A percentile compares a stretch with the other conserved stretches of the same genome.
phyloP scores from a whole-genome alignment of 2,329 filamentous ascomycete genomes.

The Pezicula neosporulosa region DNA sequence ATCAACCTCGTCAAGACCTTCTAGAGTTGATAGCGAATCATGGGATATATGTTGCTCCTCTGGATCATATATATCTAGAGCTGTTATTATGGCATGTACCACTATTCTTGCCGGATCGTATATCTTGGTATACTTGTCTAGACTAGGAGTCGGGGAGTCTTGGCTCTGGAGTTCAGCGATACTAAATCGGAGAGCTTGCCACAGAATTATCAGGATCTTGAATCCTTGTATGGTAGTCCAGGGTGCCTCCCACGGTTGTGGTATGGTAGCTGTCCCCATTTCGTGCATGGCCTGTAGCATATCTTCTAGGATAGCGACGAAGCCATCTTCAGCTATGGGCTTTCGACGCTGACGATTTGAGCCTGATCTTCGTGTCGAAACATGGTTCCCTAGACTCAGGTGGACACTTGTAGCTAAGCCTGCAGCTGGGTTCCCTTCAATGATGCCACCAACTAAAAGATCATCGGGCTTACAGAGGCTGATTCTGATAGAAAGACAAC shows the following conservation, averaged over 20 bases:
- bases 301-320: conserved; percentile 27
- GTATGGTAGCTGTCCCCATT: conserved; percentile 5
- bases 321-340: conserved; percentile 18
- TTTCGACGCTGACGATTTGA: conserved; percentile 10
- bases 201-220: conserved; percentile 27
- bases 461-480: conserved; percentile 30
- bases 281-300: conserved; percentile 16
- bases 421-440: conserved; percentile 28
- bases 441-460: conserved; percentile 31
- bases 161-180: conserved; percentile 13
- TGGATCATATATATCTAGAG: too few species aligned
- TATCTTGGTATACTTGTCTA: too few species aligned
- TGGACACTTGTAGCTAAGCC: conserved; percentile 30
- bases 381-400: conserved; percentile 22
- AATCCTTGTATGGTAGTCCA: conserved; percentile 28
- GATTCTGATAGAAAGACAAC: conserved; percentile 25
- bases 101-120: too few species aligned
- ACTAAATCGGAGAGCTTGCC: conserved; percentile 26
- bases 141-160: background rate
- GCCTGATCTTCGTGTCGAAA: conserved; percentile 24
- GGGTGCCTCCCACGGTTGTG: conserved; percentile 22
- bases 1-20: too few species aligned
- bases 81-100: too few species aligned
- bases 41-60: too few species aligned
- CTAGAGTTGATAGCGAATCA: too few species aligned